phyloP scores from a whole-genome alignment of 1,284 basidiomycete species.

The Omphalotus olearius region DNA sequence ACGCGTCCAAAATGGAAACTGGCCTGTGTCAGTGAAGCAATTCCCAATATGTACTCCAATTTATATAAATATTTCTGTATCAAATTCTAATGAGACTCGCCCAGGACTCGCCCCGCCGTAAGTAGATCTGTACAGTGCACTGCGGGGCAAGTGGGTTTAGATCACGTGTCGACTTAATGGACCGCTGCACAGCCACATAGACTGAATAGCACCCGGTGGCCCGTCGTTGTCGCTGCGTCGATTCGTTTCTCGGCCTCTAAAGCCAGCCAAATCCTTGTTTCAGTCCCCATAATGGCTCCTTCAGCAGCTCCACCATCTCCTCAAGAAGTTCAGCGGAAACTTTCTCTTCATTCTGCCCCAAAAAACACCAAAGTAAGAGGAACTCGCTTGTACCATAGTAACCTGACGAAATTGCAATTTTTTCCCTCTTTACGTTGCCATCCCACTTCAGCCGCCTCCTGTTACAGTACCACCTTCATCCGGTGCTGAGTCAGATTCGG shows the following conservation, averaged over 20 bases:
- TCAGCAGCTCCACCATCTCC: conserved; percentile 74
- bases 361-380: conserved; percentile 40
- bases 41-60: too few species aligned
- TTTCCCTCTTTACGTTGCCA: conserved; percentile 1
- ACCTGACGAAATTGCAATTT: neutral
- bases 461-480: conserved; percentile 47
- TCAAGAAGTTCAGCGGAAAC: conserved; percentile 83
- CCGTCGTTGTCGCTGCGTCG: neutral
- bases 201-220: neutral
- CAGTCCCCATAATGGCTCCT: conserved; percentile 33
- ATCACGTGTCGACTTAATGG: too few species aligned
- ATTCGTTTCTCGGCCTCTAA: neutral
- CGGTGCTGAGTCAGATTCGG: conserved; percentile 84
- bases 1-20: too few species aligned
- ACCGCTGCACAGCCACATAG: too few species aligned
- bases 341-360: conserved; percentile 68
- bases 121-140: too few species aligned
- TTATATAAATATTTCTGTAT: too few species aligned
- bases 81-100: too few species aligned
- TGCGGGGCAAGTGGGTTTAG: neutral
- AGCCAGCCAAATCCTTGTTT: too few species aligned
- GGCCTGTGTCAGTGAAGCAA: too few species aligned
- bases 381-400: conserved; percentile 1
- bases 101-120: too few species aligned
- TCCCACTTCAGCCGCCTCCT: conserved; percentile 28